phyloP scores from a whole-genome alignment of 1,284 basidiomycete species.

The Violaceomyces palustris region DNA sequence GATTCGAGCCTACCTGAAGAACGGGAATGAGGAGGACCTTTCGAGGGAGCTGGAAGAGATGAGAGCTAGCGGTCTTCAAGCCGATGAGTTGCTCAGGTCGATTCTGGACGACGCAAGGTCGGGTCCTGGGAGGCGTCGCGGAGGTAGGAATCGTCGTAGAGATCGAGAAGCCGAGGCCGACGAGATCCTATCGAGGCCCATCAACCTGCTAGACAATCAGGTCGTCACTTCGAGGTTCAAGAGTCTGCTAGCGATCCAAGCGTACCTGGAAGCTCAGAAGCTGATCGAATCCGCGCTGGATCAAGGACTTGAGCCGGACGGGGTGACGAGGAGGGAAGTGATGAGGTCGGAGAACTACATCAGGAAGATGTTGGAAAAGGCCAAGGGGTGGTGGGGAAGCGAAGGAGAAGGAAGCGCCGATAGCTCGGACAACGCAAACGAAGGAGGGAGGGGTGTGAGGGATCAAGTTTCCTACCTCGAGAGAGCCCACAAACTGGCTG shows the following conservation, averaged over 20 bases:
- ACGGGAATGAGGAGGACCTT: conserved; percentile 5
- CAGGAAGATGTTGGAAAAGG: conserved; percentile 3
- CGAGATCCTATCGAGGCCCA: conserved; percentile 2
- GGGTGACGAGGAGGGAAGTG: conserved; percentile 10
- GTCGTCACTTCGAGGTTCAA: conserved; percentile 21
- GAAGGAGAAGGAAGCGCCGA: not conserved
- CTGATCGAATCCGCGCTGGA: conserved; percentile 13
- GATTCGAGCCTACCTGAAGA: conserved; percentile 17
- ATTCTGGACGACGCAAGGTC: too few relatives aligned
- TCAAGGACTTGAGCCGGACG: conserved; percentile 9
- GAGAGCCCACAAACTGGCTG: conserved; percentile 1
- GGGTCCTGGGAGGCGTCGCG: too few relatives aligned
- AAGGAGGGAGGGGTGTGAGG: not conserved
- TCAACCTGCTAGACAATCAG: conserved; percentile 4
- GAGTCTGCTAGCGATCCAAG: conserved; percentile 6
- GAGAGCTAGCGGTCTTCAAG: conserved; percentile 7
- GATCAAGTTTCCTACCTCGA: conserved; percentile 7
- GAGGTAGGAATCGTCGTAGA: too few relatives aligned
- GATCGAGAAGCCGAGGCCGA: too few relatives aligned
- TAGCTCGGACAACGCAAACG: not conserved
- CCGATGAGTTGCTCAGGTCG: conserved; percentile 18
- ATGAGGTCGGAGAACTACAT: conserved; percentile 7
- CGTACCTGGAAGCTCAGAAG: conserved; percentile 21
- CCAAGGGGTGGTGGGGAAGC: not conserved
- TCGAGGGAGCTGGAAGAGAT: conserved; percentile 15